Evolutionary conservation across 129 eudicot species (phyloP), one percentile per base, ranked within the genome.

Genomic region (Helianthus tuberosus): DNA sequence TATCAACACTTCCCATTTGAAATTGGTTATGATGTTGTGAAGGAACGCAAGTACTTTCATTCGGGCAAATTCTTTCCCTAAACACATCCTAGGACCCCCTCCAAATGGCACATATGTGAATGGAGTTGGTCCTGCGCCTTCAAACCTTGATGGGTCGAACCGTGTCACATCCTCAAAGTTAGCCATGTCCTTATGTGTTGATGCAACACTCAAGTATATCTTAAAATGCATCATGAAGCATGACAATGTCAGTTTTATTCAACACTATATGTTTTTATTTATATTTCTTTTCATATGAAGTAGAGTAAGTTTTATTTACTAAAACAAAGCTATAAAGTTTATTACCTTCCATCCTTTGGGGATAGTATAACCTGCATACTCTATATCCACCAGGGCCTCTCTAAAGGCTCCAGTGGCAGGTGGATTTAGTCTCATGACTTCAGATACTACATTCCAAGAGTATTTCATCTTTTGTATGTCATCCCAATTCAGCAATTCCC

Each of bases 261-360:
- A 6, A 55, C 29, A 27, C 1, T 27, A 27, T 27, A 27, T 27
- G 32, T 27, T 27, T 27, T 27, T 27, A 27, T 27, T 27, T 27
- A 2, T 27, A 27, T 27, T 1, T 27, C 0, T 27, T 27, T 27
- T 27, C 32, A 27, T 27, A 27, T 27, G 32, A 27, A 27, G 3
- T 27, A 27, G 1, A 27, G 3, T 27, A 27, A 27, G 46, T 41
- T 41, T 41, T 41, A 41, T 41, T 41, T 41, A 43, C 10, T 43
- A 9, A 11, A 50, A 49, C 11, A 49, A 48, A 48, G 0, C 0
- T 5, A 20, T 35, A 6, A 20, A 8, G 9, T 35, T 16, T 1
- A 10, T n/a, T 62, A 88, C 89, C 89, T 88, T 85, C 86, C 89
- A 88, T 71, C 89, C 93, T 63, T 80, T 88, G 63, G 93, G 93